These are phyloP conservation scores for Trichoderma afroharzianum DNA, from an alignment of 2,329 filamentous ascomycete genomes.

Conservation along the genomic window DNA sequence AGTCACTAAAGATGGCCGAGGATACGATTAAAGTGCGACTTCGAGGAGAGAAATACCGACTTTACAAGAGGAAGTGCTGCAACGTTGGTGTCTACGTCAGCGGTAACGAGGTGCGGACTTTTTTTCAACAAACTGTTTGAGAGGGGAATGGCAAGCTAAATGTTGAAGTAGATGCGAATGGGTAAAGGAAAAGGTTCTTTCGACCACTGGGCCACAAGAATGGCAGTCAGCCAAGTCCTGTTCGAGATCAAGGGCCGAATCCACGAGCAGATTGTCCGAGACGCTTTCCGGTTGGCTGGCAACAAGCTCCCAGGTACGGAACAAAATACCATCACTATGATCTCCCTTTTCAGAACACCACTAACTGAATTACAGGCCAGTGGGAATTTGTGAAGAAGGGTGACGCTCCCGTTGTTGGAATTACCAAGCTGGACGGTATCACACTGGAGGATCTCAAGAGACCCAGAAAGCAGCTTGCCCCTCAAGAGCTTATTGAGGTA, in stretches of 20 bases:
- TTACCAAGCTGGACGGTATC: constrained; percentile 84
- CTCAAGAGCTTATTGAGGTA: constrained; percentile 35
- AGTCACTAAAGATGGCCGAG: constrained; percentile 84
- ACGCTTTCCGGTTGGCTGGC: constrained; percentile 90
- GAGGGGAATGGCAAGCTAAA: neutral
- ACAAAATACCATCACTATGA: constrained; percentile 27
- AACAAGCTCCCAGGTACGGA: constrained; percentile 86
- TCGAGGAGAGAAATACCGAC: constrained; percentile 83
- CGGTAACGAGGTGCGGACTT: constrained; percentile 74
- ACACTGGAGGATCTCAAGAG: constrained; percentile 81
- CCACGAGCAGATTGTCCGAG: constrained; percentile 90
- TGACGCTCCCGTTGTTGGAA: constrained; percentile 82
- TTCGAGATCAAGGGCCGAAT: constrained; percentile 90
- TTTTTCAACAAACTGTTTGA: too few relatives aligned
- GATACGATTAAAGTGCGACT: constrained; percentile 88
- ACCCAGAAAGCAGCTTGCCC: constrained; percentile 65
- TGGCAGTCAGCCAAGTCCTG: constrained; percentile 85
- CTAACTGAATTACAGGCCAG: constrained; percentile 50
- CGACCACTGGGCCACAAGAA: constrained; percentile 90
- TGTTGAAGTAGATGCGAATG: constrained; percentile 71
- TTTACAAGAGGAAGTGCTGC: constrained; percentile 87
- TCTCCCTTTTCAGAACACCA: neutral
- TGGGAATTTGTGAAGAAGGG: constrained; percentile 95
- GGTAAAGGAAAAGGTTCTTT: constrained; percentile 98
- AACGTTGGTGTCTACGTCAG: constrained; percentile 94